phyloP scores from a whole-genome alignment of 176 grass and related monocot species.

The Oryza meridionalis region DNA sequence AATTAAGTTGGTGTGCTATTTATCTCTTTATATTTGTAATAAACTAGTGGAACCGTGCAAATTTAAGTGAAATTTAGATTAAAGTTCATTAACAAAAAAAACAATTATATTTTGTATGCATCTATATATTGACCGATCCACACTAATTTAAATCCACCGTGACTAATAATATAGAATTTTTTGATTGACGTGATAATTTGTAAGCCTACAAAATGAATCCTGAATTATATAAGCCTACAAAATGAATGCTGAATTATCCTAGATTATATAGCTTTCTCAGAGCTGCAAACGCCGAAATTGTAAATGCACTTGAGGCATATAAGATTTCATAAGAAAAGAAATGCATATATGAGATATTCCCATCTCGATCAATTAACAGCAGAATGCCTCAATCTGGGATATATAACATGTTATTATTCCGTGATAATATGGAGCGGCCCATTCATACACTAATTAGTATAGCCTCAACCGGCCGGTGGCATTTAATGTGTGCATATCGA shows the following conservation, averaged over 20 bases:
- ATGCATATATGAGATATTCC: not conserved
- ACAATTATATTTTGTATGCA: no score
- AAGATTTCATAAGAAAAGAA: not conserved
- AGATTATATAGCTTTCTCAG: no score
- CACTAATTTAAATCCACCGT: not conserved
- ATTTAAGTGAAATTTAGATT: no score
- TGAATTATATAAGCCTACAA: not conserved
- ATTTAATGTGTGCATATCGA: conserved; percentile 25
- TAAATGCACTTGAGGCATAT: not conserved
- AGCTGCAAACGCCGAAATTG: not conserved
- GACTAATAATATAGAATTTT: not conserved
- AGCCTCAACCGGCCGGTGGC: not conserved
- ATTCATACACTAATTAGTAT: conserved; percentile 27
- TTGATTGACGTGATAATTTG: not conserved
- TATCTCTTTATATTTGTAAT: no score
- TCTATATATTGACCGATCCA: no score
- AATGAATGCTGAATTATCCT: not conserved
- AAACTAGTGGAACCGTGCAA: no score
- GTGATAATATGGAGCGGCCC: conserved; percentile 20
- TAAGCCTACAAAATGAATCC: not conserved
- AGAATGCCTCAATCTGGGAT: conserved; percentile 12
- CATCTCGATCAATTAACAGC: not conserved
- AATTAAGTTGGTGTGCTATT: no score
- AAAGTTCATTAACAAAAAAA: no score
- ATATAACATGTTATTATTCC: conserved; percentile 19